Evolutionary conservation across 129 eudicot species (phyloP).

Genomic region (Pseudognaphalium luteoalbum): DNA sequence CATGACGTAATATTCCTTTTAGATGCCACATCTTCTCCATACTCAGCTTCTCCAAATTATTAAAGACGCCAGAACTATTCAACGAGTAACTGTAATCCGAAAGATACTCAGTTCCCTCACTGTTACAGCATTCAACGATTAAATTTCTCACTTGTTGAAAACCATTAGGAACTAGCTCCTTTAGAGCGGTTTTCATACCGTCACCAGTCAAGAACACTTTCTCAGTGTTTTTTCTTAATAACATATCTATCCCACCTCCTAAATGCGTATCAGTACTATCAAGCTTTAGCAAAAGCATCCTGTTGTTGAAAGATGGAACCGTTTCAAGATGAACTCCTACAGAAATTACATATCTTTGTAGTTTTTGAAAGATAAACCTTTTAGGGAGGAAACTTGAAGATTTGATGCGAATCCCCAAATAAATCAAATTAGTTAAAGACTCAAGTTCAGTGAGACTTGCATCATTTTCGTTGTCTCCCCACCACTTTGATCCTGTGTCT

Average conservation of each 20-base stretch:
- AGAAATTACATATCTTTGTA: constrained; percentile 35
- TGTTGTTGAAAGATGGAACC: constrained; percentile 31
- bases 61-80: constrained; percentile 24
- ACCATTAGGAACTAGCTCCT: constrained; percentile 36
- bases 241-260: constrained; percentile 36
- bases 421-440: constrained; percentile 27
- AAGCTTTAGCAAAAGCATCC: constrained; percentile 30
- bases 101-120: constrained; percentile 34
- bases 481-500: constrained; percentile 41
- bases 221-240: constrained; percentile 32
- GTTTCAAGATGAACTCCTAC: constrained; percentile 34
- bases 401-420: constrained; percentile 38
- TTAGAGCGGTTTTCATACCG: constrained; percentile 33
- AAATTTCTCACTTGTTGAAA: constrained; percentile 33
- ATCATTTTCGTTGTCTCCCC: constrained; percentile 29
- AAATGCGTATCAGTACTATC: constrained; percentile 23
- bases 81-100: constrained; percentile 20
- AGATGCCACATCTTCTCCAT: constrained; percentile 36
- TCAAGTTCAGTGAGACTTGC: constrained; percentile 36
- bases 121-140: constrained; percentile 33
- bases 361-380: constrained; percentile 20
- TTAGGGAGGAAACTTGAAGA: constrained; percentile 27
- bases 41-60: constrained; percentile 28
- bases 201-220: constrained; percentile 36
- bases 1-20: constrained; percentile 33